Base-by-base conservation (phyloP, 2,329 filamentous ascomycete genomes). In the Botrytis paeoniae region DNA sequence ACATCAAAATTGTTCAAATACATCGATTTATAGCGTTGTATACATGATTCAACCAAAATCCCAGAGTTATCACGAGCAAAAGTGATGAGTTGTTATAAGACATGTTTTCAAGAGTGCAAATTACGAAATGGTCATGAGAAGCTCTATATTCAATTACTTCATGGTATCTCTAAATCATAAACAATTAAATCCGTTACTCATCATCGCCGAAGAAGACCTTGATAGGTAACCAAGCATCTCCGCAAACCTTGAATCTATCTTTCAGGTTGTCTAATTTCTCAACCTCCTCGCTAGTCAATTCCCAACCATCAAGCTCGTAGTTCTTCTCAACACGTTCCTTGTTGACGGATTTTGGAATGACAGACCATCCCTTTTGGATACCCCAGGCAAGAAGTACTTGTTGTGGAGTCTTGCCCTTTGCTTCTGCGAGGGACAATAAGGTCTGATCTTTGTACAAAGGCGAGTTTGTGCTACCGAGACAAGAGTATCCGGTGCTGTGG, bases 121-220 rank as follows among this genome's bases (percentile, higher is more conserved):
- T 1, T 57, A 57, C 18, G 54, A 29, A 39, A 32, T 69, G 35
- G 48, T 57, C 35, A 68, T 57, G 35, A 57, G 51, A 57, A 57
- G 48, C 48, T 69, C 39, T n/a, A 69, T 39, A 69, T 61, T 43
- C 22, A 14, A 48, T 72, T 68, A 32, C 62, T 74, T 66, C 43
- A 63, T 69, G 60, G 61, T 72, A 74, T 72, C 62, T 64, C 62
- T 71, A 72, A 61, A 72, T 74, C 29, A 57, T 45, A 73, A 71
- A 68, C 80, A 89, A 94, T 85, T 60, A 69, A 43, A 61, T 20
- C 54, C 41, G 39, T n/a, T 72, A 72, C 37, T 95, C 92, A 79
- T 94, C 92, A 78, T 95, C 92, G 12, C 92, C 92, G 80, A 93
- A 93, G 86, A 96, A 96, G 51, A 95, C 92, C 86, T 90, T 91